Conservation (phyloP, 495 filamentous ascomycete genomes). For the Amniculicola lignicola region DNA sequence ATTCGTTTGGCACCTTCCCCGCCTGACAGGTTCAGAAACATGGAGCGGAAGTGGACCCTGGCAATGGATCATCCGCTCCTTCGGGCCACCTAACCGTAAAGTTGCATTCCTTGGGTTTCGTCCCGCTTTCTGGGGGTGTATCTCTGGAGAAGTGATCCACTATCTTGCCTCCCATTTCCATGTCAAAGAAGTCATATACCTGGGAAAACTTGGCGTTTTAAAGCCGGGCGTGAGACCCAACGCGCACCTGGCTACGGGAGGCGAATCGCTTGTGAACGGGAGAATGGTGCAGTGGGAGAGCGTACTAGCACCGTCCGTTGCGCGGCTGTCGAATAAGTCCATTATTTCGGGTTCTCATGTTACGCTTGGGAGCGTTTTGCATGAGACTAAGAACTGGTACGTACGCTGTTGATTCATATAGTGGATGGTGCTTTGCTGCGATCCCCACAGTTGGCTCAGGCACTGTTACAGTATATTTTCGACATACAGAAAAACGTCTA, state of each 20-base stretch:
- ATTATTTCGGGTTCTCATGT: not conserved
- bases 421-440: no score
- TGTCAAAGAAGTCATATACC: constrained; percentile 20
- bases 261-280: not conserved
- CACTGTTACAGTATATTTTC: no score
- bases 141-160: constrained; percentile 17
- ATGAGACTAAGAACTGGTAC: constrained; percentile 29
- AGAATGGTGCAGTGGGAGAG: constrained; percentile 7
- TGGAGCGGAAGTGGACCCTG: constrained; percentile 4
- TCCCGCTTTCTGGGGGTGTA: constrained; percentile 21
- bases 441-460: no score
- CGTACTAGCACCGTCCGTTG: not conserved
- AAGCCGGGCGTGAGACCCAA: constrained; percentile 3
- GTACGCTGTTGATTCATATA: no score
- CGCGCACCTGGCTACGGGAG: constrained; percentile 8
- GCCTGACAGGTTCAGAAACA: not conserved
- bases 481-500: no score
- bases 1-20: constrained; percentile 5
- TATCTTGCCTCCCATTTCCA: constrained; percentile 11
- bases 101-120: constrained; percentile 30
- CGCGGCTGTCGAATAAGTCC: not conserved
- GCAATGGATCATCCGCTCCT: constrained; percentile 1
- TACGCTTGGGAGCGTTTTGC: constrained; percentile 3
- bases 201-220: constrained; percentile 24
- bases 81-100: constrained; percentile 3